Percentiles rank a stretch among this genome's conserved stretches.
These are phyloP conservation scores for Clarireedia paspali DNA, from an alignment of 2,329 filamentous ascomycete species.

Conservation along the genomic window DNA sequence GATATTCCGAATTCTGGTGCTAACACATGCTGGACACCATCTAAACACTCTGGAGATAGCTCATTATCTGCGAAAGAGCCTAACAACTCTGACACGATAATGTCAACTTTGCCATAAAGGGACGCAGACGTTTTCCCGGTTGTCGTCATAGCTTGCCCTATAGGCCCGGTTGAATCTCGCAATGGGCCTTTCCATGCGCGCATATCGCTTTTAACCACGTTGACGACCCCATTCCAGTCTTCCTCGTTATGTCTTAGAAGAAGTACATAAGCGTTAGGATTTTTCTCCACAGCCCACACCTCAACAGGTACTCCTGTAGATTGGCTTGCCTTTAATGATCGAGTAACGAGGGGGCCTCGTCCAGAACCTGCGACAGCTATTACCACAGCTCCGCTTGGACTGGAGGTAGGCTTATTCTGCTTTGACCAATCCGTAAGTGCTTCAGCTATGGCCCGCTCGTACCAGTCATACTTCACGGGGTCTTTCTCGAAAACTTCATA, in stretches of 20 bases:
- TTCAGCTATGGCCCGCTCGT: conserved; percentile 74
- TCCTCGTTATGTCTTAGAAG: conserved; percentile 78
- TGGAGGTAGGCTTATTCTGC: conserved; percentile 66
- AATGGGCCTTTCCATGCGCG: conserved; percentile 84
- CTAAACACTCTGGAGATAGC: conserved; percentile 89
- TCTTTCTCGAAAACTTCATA: conserved; percentile 99
- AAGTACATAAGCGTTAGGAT: conserved; percentile 93
- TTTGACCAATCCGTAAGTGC: conserved; percentile 74
- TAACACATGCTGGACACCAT: conserved; percentile 91
- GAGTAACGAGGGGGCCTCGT: conserved; percentile 82
- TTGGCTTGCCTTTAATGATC: conserved; percentile 73
- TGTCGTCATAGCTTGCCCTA: conserved; percentile 31
- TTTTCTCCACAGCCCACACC: conserved; percentile 94
- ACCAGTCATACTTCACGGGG: conserved; percentile 95
- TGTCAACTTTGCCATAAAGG: conserved; percentile 69
- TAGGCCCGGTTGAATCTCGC: conserved; percentile 28
- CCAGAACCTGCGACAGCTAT: conserved; percentile 91
- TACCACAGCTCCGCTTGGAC: conserved; percentile 63
- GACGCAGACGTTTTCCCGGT: conserved; percentile 31
- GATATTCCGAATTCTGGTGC: conserved; percentile 74
- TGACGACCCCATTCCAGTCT: conserved; percentile 74
- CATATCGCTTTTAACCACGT: conserved; percentile 94
- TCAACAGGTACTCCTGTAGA: conserved; percentile 70
- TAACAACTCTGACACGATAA: conserved; percentile 86
- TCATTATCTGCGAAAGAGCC: conserved; percentile 97